Percentiles rank a stretch among this genome's conserved stretches.
Evolutionary conservation across 1,284 basidiomycete species (phyloP).

Genomic region (Ganoderma resinaceum): DNA sequence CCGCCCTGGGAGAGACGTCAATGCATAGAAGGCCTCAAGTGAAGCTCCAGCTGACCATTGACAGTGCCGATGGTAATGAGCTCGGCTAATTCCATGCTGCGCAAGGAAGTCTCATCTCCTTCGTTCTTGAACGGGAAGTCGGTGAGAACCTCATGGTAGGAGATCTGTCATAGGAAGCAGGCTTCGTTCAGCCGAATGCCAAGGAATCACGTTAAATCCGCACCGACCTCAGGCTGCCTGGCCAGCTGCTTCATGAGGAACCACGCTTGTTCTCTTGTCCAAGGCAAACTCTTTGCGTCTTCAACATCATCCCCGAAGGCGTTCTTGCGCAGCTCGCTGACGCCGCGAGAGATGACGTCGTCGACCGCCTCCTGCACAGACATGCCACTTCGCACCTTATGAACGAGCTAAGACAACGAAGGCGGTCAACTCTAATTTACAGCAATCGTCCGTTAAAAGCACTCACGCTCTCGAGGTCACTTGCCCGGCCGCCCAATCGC

Average conservation of each 20-base stretch:
- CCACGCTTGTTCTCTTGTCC: slow-evolving; percentile 93
- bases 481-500: slow-evolving; percentile 86
- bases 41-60: slow-evolving; percentile 59
- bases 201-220: not conserved
- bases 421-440: not conserved
- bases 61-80: slow-evolving; percentile 82
- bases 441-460: not conserved
- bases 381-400: slow-evolving; percentile 84
- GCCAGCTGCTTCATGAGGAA: slow-evolving; percentile 80
- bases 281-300: slow-evolving; percentile 83
- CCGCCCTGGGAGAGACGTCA: slow-evolving; percentile 60
- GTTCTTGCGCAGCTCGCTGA: slow-evolving; percentile 88
- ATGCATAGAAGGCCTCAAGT: slow-evolving; percentile 1
- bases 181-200: slow-evolving; percentile 13
- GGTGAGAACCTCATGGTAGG: slow-evolving; percentile 85
- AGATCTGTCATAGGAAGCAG: slow-evolving; percentile 52
- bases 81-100: slow-evolving; percentile 91
- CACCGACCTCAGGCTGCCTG: slow-evolving; percentile 67
- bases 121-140: slow-evolving; percentile 94
- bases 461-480: slow-evolving; percentile 83
- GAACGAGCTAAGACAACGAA: slow-evolving; percentile 65
- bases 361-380: slow-evolving; percentile 84
- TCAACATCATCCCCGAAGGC: slow-evolving; percentile 93
- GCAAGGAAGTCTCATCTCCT: slow-evolving; percentile 83
- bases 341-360: slow-evolving; percentile 83